Percentiles rank a stretch among this genome's conserved stretches.
Conservation (phyloP, 163 green algal genomes). For the Prototheca wickerhamii region DNA sequence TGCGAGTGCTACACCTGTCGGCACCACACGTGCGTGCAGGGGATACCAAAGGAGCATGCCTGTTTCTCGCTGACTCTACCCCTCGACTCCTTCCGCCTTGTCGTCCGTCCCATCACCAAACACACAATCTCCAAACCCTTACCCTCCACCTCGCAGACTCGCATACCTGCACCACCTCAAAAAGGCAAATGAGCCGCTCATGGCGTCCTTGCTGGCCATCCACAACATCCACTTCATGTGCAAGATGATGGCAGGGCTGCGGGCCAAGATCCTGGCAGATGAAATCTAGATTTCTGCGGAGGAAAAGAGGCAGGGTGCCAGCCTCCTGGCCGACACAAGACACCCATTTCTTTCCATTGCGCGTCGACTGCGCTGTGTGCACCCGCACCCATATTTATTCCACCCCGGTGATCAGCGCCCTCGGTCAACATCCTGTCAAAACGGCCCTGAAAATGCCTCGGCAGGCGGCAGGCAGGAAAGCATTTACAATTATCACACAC, state of each 20-base stretch:
- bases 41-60: neutral
- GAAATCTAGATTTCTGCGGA: constrained; percentile 21
- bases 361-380: neutral
- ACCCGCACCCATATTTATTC: constrained; percentile 1
- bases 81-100: no score
- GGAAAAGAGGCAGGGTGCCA: neutral
- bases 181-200: constrained; percentile 45
- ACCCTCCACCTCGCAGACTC: constrained; percentile 5
- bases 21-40: constrained; percentile 14
- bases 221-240: constrained; percentile 53
- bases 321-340: neutral
- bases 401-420: no score
- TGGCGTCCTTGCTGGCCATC: constrained; percentile 21
- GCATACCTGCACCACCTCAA: constrained; percentile 48
- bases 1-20: constrained; percentile 36
- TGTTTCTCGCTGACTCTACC: neutral
- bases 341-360: neutral
- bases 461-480: no score
- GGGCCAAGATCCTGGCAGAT: constrained; percentile 33
- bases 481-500: no score
- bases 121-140: neutral
- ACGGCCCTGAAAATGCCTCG: no score
- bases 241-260: constrained; percentile 23
- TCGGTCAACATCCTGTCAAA: no score
- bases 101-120: neutral